A percentile compares a stretch with the other conserved stretches of the same genome.
Conservation (phyloP, 1,284 basidiomycete genomes). For the Cystobasidium sp. region DNA sequence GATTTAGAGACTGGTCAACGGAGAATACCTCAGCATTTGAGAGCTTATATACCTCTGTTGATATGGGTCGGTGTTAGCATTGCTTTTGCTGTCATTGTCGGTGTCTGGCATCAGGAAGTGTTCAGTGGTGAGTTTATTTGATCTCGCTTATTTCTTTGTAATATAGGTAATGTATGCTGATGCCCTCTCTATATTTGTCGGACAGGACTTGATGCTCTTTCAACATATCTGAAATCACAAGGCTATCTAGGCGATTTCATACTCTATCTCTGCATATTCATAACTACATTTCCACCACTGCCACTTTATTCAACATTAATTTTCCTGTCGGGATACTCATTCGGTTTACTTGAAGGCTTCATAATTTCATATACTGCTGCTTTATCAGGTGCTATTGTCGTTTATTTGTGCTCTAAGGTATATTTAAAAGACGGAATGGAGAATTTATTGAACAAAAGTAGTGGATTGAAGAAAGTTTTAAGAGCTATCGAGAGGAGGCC, state of each 20-base stretch:
- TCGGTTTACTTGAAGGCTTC: slow-evolving; percentile 61
- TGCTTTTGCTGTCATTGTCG: slow-evolving; percentile 53
- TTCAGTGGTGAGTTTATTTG: slow-evolving; percentile 51
- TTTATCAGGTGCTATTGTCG: slow-evolving; percentile 59
- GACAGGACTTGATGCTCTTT: slow-evolving; percentile 56
- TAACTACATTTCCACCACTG: slow-evolving; percentile 59
- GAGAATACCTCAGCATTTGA: slow-evolving; percentile 53
- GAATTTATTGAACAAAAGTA: slow-evolving; percentile 55
- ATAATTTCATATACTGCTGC: slow-evolving; percentile 61
- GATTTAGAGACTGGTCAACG: slow-evolving; percentile 24
- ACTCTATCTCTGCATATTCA: slow-evolving; percentile 57
- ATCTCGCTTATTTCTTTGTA: neutral
- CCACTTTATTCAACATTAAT: slow-evolving; percentile 63
- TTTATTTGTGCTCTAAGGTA: slow-evolving; percentile 59
- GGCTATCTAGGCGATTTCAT: slow-evolving; percentile 56
- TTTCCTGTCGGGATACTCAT: slow-evolving; percentile 61
- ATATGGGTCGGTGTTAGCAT: slow-evolving; percentile 57
- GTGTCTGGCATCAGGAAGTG: slow-evolving; percentile 56
- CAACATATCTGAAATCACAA: slow-evolving; percentile 54
- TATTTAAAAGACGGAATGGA: slow-evolving; percentile 58
- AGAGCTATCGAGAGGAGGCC: slow-evolving; percentile 58
- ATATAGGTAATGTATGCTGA: neutral
- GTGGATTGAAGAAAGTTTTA: slow-evolving; percentile 56
- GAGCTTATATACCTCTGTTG: slow-evolving; percentile 56
- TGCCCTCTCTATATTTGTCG: neutral